Conservation (phyloP, 2,329 filamentous ascomycete species). For the Trichoderma harzianum region DNA sequence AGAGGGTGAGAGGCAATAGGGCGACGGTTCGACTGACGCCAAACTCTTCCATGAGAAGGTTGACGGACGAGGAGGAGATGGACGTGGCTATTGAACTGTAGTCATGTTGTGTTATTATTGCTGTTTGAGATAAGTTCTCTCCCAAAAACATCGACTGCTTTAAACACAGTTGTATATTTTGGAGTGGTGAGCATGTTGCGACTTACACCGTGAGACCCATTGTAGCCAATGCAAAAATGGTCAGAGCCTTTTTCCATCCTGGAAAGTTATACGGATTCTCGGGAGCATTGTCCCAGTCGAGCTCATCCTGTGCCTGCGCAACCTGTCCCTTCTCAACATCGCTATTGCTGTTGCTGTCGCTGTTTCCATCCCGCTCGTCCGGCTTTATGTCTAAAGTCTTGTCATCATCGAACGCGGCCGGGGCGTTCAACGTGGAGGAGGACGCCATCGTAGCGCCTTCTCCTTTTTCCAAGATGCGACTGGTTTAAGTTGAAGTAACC, state of each 20-base stretch:
- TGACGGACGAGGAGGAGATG: constrained; percentile 48
- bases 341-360: constrained; percentile 12
- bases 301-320: not conserved
- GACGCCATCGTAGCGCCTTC: not conserved
- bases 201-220: constrained; percentile 43
- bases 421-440: not conserved
- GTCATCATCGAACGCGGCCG: not conserved
- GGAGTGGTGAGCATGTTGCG: no score
- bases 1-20: constrained; percentile 57
- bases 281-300: constrained; percentile 17
- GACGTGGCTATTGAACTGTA: constrained; percentile 51
- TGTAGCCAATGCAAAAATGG: constrained; percentile 37
- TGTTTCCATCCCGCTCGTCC: not conserved
- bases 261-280: constrained; percentile 52
- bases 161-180: not conserved
- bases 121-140: not conserved
- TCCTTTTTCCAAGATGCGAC: not conserved
- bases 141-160: not conserved
- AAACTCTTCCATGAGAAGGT: constrained; percentile 51
- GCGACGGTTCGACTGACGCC: constrained; percentile 51
- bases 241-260: constrained; percentile 37
- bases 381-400: not conserved
- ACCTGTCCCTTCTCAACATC: constrained; percentile 9
- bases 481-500: not conserved
- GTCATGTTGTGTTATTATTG: not conserved